A percentile compares a stretch with the other conserved stretches of the same genome.
These are phyloP conservation scores for Claviceps capensis DNA, from an alignment of 2,329 filamentous ascomycete genomes.

Conservation along the genomic window DNA sequence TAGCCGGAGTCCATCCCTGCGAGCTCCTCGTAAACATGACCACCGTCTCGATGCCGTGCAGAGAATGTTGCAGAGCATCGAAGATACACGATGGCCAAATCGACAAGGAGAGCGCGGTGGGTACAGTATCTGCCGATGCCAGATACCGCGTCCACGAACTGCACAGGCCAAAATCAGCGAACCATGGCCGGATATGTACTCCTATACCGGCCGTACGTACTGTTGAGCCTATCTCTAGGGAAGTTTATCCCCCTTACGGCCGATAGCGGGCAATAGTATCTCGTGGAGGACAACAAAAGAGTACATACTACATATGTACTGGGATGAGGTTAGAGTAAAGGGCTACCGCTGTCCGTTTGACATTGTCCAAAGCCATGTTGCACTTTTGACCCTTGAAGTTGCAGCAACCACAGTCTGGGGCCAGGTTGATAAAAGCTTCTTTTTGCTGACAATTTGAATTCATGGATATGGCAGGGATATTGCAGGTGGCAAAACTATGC, in stretches of 20 bases:
- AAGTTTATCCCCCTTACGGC: too few relatives aligned
- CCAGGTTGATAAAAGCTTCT: not conserved
- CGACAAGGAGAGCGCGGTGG: not conserved
- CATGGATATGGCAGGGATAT: not conserved
- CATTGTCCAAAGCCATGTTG: not conserved
- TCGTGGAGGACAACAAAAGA: too few relatives aligned
- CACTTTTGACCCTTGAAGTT: slow-evolving; percentile 2
- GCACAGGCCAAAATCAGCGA: not conserved
- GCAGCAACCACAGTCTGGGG: not conserved
- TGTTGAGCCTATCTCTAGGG: too few relatives aligned
- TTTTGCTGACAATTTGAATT: not conserved
- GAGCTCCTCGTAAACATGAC: too few relatives aligned
- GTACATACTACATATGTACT: too few relatives aligned
- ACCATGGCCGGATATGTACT: not conserved
- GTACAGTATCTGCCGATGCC: not conserved
- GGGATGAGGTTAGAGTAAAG: not conserved
- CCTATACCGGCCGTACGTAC: not conserved
- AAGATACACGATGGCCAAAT: not conserved
- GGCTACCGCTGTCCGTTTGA: not conserved
- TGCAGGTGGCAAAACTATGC: not conserved
- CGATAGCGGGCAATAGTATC: too few relatives aligned
- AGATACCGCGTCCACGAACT: not conserved
- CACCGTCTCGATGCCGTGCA: not conserved
- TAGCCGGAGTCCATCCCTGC: too few relatives aligned
- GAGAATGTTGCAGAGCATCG: not conserved